phyloP scores from a whole-genome alignment of 2,329 filamentous ascomycete genomes.

The Metarhizium sp. region DNA sequence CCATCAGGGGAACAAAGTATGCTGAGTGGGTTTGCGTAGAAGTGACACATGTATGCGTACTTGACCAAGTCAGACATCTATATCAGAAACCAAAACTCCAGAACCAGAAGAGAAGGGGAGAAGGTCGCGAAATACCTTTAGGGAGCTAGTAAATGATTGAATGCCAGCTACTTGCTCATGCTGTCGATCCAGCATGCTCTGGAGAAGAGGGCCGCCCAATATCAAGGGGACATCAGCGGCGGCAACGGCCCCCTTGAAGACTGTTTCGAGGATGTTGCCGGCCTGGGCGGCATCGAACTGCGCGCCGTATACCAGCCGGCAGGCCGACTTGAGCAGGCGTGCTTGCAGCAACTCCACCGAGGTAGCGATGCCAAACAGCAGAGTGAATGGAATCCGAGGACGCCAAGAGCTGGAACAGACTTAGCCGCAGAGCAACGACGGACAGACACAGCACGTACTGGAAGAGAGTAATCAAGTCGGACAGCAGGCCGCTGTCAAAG shows the following conservation, averaged over 20 bases:
- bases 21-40: constrained; percentile 68
- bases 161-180: constrained; percentile 69
- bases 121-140: constrained; percentile 46
- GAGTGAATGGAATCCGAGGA: constrained; percentile 65
- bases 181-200: constrained; percentile 60
- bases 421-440: constrained; percentile 12
- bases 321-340: constrained; percentile 58
- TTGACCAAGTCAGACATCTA: constrained; percentile 21
- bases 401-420: constrained; percentile 48
- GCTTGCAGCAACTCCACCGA: constrained; percentile 73
- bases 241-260: constrained; percentile 58
- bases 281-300: constrained; percentile 73
- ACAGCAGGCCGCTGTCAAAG: constrained; percentile 64
- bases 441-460: constrained; percentile 35
- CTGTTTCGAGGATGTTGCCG: constrained; percentile 59
- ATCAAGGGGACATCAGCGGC: constrained; percentile 46
- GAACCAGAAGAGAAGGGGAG: background rate
- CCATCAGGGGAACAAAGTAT: constrained; percentile 39
- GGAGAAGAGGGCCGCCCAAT: constrained; percentile 54
- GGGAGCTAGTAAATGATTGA: constrained; percentile 58
- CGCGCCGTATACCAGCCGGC: constrained; percentile 56
- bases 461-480: constrained; percentile 60
- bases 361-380: constrained; percentile 73
- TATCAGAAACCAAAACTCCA: background rate
- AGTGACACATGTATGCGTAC: constrained; percentile 82